Base-by-base conservation (phyloP, 2,329 filamentous ascomycete genomes). In the Graphilbum sp. region DNA sequence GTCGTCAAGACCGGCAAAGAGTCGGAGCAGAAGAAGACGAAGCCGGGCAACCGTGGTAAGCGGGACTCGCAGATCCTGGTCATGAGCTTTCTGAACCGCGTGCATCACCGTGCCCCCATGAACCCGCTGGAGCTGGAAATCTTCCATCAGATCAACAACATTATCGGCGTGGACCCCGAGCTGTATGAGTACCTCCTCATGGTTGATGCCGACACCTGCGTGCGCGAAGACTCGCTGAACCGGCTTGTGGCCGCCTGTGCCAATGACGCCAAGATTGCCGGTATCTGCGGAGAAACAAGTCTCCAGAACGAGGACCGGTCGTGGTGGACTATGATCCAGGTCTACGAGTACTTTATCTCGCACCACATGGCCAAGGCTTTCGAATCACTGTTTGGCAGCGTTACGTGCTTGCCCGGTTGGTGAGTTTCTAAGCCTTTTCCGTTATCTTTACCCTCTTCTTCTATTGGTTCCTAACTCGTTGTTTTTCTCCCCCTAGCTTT, bases 311-410 rank as follows among this genome's bases (percentile, higher is more conserved):
- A 95, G 56, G 85, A 95, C 50, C 72, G 79, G 47, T 87, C 79
- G 51, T 96, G 87, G 86, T 94, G 85, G 84, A 98, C 90, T 12
- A 98, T 98, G 90, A 98, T 98, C 52, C 90, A 98, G 58, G 90
- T 98, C 46, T 98, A 98, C 62, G 90, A 98, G 58, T 98, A 98
- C 66, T 98, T 87, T 58, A 98, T 98, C 54, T 96, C 90, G 23
- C 90, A 98, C 67, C 82, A 98, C 60, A 64, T 98, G 56, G 69
- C 90, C 38, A 98, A 98, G 64, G 85, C 90, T 44, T 98, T 98
- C 54, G 90, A 98, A 57, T 95, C 86, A 43, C 73, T 98, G 43
- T 98, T 98, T 53, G 90, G 87, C 54, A 93, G 85, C 57, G 90
- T 98, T 43, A 98, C 90, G 42, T 98, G 90, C 79, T 77, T 98